phyloP scores from a whole-genome alignment of 495 filamentous ascomycete species.

The Bathelium albidoporum region DNA sequence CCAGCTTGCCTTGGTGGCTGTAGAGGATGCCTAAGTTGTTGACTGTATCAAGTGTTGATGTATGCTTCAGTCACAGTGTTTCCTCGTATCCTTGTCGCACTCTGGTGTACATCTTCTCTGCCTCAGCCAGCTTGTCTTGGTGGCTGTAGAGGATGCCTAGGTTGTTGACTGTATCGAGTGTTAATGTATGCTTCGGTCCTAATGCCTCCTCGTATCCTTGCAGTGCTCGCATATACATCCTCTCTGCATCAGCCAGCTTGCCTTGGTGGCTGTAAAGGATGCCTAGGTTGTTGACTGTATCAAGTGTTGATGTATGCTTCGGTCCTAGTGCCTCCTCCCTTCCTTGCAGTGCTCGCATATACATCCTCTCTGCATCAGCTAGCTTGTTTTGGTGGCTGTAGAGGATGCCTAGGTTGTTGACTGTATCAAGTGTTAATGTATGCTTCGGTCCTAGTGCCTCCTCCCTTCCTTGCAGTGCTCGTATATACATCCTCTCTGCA shows the following conservation, averaged over 20 bases:
- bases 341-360: conserved; percentile 20
- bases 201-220: conserved; percentile 29
- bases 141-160: conserved; percentile 12
- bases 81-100: conserved; percentile 33
- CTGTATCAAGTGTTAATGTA: conserved; percentile 10
- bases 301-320: conserved; percentile 34
- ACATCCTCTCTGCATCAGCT: conserved; percentile 28
- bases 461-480: conserved; percentile 12
- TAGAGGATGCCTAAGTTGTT: conserved; percentile 18
- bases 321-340: conserved; percentile 30
- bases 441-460: conserved; percentile 10
- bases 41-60: conserved; percentile 32
- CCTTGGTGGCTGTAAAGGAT: conserved; percentile 20
- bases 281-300: conserved; percentile 24
- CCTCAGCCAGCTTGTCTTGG: conserved; percentile 29
- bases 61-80: conserved; percentile 31
- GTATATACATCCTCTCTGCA: conserved; percentile 29
- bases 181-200: conserved; percentile 33
- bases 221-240: conserved; percentile 34
- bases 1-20: conserved; percentile 25
- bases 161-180: conserved; percentile 29
- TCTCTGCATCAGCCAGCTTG: conserved; percentile 29
- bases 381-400: conserved; percentile 22
- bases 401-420: conserved; percentile 9
- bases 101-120: conserved; percentile 31